A percentile compares a stretch with the other conserved stretches of the same genome.
These are phyloP conservation scores for Trichoderma orchidacearum DNA, from an alignment of 495 filamentous ascomycete species.

Conservation along the genomic window DNA sequence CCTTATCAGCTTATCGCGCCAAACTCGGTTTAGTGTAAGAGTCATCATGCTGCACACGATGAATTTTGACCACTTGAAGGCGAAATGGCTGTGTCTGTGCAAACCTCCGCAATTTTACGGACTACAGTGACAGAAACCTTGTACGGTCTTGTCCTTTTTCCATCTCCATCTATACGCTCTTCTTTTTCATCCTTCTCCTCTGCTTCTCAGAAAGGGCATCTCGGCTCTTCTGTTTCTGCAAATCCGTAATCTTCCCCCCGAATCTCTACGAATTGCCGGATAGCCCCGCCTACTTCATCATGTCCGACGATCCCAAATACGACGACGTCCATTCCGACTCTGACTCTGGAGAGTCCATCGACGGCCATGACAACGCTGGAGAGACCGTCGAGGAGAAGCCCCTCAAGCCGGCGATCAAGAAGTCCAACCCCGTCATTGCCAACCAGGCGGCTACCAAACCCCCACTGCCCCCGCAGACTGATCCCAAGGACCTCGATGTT, in stretches of 20 bases:
- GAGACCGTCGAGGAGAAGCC: slow-evolving; percentile 27
- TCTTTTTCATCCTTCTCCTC: background rate
- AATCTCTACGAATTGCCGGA: background rate
- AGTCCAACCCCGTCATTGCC: slow-evolving; percentile 19
- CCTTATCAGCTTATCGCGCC: slow-evolving; percentile 4
- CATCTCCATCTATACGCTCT: background rate
- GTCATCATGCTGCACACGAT: background rate
- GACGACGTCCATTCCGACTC: slow-evolving; percentile 35
- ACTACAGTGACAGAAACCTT: background rate
- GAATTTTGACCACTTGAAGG: slow-evolving; percentile 3
- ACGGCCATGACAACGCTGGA: slow-evolving; percentile 19
- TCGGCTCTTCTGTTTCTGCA: background rate
- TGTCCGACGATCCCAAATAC: slow-evolving; percentile 30
- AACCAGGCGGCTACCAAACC: slow-evolving; percentile 30
- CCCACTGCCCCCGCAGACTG: slow-evolving; percentile 71
- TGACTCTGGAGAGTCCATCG: slow-evolving; percentile 29
- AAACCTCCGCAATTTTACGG: slow-evolving; percentile 1
- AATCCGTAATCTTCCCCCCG: background rate
- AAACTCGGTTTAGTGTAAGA: background rate
- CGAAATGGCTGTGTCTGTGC: background rate
- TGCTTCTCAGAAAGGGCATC: background rate
- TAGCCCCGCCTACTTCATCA: slow-evolving; percentile 5
- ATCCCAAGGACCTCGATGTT: slow-evolving; percentile 74
- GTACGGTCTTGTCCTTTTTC: background rate
- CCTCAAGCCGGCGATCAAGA: slow-evolving; percentile 34